Percentiles rank a stretch among this genome's conserved stretches.
These are phyloP conservation scores for Solanum neorickii DNA, from an alignment of 257 asterid genomes.

Conservation along the genomic window DNA sequence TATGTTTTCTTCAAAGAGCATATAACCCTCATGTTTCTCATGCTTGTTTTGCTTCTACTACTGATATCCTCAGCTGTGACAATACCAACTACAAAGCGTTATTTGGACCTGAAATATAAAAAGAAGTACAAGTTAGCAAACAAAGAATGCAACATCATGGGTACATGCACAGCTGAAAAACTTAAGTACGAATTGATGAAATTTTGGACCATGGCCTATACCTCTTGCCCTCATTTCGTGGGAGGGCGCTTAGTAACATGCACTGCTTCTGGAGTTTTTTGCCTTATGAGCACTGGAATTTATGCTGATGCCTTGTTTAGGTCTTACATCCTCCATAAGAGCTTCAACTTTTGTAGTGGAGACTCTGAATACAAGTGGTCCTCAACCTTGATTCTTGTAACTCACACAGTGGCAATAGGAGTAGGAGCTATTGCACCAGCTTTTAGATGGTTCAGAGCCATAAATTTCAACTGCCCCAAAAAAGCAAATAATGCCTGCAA, in stretches of 20 bases:
- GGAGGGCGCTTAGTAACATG: constrained; percentile 63
- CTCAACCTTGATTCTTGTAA: constrained; percentile 30
- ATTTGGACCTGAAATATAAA: constrained; percentile 38
- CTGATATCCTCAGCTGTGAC: constrained; percentile 44
- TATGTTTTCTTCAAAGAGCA: constrained; percentile 54
- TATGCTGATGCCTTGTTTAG: constrained; percentile 55
- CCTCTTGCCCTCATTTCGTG: constrained; percentile 71
- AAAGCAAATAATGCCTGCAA: constrained; percentile 6
- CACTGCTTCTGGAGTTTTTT: constrained; percentile 62
- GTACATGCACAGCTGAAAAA: constrained; percentile 14
- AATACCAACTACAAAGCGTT: constrained; percentile 41
- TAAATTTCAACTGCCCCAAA: constrained; percentile 50
- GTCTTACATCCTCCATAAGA: constrained; percentile 30
- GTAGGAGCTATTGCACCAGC: constrained; percentile 69
- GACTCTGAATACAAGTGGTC: constrained; percentile 83
- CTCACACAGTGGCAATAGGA: constrained; percentile 46
- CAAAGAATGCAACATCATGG: constrained; percentile 18
- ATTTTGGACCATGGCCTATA: constrained; percentile 90
- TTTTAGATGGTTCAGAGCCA: constrained; percentile 49
- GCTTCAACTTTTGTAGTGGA: constrained; percentile 50
- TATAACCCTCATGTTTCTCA: constrained; percentile 23
- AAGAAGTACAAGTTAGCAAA: constrained; percentile 24
- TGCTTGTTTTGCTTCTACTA: constrained; percentile 40
- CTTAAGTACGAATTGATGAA: constrained; percentile 39
- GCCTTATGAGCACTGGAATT: constrained; percentile 34